A percentile compares a stretch with the other conserved stretches of the same genome.
phyloP scores from a whole-genome alignment of 305 asterid genomes.

The Salvia sclarea region DNA sequence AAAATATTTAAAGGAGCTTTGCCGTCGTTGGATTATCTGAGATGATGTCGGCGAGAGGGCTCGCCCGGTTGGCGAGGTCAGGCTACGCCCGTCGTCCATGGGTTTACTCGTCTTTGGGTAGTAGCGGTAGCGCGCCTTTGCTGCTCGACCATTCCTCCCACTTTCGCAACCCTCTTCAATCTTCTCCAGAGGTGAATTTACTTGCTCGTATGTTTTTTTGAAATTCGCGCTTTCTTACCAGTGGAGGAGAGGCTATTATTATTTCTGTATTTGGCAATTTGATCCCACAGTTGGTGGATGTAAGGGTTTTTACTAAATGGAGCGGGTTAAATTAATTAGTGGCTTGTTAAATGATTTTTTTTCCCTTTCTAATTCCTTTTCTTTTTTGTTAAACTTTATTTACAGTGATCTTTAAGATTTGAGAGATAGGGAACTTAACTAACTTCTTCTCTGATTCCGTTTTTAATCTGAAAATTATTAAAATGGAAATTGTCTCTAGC shows the following conservation, averaged over 20 bases:
- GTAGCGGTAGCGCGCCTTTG: constrained; percentile 31
- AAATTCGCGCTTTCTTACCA: constrained; percentile 1
- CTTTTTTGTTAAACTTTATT: neutral
- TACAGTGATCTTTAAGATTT: constrained; percentile 6
- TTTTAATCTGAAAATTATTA: constrained; percentile 6
- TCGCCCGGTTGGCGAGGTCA: constrained; percentile 58
- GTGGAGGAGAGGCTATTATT: too few relatives aligned
- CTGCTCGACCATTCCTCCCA: constrained; percentile 45
- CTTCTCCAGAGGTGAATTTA: constrained; percentile 57
- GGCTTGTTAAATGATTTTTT: too few relatives aligned
- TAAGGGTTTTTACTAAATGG: neutral
- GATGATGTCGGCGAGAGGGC: constrained; percentile 51
- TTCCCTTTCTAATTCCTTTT: neutral
- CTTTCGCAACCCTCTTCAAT: constrained; percentile 39
- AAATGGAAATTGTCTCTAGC: too few relatives aligned
- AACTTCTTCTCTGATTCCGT: neutral
- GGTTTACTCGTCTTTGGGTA: constrained; percentile 38
- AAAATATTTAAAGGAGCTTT: neutral
- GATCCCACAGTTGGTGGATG: constrained; percentile 11
- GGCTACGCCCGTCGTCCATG: constrained; percentile 47
- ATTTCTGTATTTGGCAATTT: too few relatives aligned
- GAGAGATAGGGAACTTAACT: neutral
- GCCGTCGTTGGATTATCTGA: constrained; percentile 3
- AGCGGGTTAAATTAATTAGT: too few relatives aligned
- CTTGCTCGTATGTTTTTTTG: constrained; percentile 3